Base-by-base conservation (phyloP, 164 flowering plant species). In the Euptelea pleiosperma region DNA sequence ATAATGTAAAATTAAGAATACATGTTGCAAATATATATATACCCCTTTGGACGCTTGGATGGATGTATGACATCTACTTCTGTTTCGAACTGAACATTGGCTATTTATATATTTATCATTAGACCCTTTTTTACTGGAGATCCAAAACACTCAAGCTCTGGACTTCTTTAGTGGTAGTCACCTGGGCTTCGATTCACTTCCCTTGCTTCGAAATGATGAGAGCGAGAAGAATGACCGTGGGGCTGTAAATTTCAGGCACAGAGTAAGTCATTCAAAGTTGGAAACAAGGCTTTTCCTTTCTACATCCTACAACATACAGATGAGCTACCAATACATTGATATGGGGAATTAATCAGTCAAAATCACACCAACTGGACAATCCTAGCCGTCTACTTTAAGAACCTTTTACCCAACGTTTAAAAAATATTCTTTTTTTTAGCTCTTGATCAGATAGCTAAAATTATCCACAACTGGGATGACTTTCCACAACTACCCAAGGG, bases 171-270 rank as follows among this genome's bases (percentile, higher is more conserved):
- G 41, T 9, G 31, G 36, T 29, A 16, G 49, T 72, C 65, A 93
- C 65, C 97, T 81, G 10, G 77, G 84, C 77, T 88, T 94, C 9
- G 96, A 71, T 35, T 94, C 99, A 35, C 79, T 86, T 66, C 91
- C 96, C 75, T 94, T 93, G 92, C 96, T 90, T 58, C 96, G 81
- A 48, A 94, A 94, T 14, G 89, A 62, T 14, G 97, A 86, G 37
- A 90, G 83, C 2, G 96, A 93, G 77, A 93, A 93, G 72, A 93
- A 93, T 54, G 98, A 93, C 56, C 88, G 70, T 22, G 96, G 90
- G 25, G 92, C 98, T 93, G 96, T 28, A 68, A 61, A 48, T 56
- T 63, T 34, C 6, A 57, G 18, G 52, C 10, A 7, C n/a, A n/a
- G n/a, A n/a, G n/a, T 19, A 58, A 8, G 29, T n/a, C n/a, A 41